A percentile compares a stretch with the other conserved stretches of the same genome.
Evolutionary conservation across 2,329 filamentous ascomycete genomes (phyloP).

Genomic region (Colletotrichum phormii): DNA sequence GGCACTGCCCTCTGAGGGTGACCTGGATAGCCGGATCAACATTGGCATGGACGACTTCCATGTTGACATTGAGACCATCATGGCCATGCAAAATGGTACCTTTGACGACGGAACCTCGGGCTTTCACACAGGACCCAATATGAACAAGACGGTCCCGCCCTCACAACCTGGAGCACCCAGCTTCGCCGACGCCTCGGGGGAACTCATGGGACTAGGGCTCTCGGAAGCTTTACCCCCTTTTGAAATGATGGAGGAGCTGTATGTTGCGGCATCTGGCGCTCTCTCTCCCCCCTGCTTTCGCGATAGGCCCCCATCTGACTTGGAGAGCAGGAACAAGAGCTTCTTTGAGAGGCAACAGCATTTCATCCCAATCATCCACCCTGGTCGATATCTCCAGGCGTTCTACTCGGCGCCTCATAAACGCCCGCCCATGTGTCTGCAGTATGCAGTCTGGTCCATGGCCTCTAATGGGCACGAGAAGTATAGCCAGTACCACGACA

Average conservation of each 20-base stretch:
- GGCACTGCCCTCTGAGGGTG: not conserved
- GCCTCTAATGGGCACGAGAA: slow-evolving; percentile 79
- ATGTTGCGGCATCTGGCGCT: slow-evolving; percentile 45
- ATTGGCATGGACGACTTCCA: slow-evolving; percentile 39
- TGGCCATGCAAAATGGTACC: slow-evolving; percentile 27
- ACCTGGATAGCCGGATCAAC: slow-evolving; percentile 37
- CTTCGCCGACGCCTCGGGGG: slow-evolving; percentile 18
- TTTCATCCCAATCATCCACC: slow-evolving; percentile 82
- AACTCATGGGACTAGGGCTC: slow-evolving; percentile 81
- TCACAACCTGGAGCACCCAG: not conserved
- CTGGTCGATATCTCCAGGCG: slow-evolving; percentile 77
- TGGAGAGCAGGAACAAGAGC: slow-evolving; percentile 67
- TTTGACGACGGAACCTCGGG: slow-evolving; percentile 4
- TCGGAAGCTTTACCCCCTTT: slow-evolving; percentile 84
- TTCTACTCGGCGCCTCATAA: slow-evolving; percentile 78
- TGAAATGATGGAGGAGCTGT: slow-evolving; percentile 87
- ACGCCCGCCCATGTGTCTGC: slow-evolving; percentile 83
- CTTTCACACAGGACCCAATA: not conserved
- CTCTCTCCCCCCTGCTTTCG: not conserved
- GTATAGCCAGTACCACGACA: slow-evolving; percentile 76
- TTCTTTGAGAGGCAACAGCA: slow-evolving; percentile 83
- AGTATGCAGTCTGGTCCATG: slow-evolving; percentile 90
- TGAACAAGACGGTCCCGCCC: not conserved
- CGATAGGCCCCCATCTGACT: slow-evolving; percentile 6
- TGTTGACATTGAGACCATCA: slow-evolving; percentile 36